Evolutionary conservation across 2,329 filamentous ascomycete genomes (phyloP), one percentile per base, ranked within the genome.

Genomic region (Zymoseptoria passerinii): DNA sequence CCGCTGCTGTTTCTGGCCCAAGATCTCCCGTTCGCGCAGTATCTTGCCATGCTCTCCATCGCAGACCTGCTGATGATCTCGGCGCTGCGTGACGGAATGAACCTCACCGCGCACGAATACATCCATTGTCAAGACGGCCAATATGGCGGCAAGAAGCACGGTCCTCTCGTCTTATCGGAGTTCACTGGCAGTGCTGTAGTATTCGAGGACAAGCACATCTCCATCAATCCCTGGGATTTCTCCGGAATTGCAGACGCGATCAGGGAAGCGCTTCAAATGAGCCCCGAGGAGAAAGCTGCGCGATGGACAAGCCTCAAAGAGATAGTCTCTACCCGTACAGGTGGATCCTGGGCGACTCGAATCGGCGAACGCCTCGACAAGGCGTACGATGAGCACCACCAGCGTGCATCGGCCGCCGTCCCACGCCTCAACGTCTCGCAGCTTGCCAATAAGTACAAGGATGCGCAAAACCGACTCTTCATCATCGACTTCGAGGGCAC

Each of bases 221-320:
- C 89, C 0, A 88, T 97, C 68, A 97, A 97, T 70, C 92, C 92
- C 0, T 97, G 92, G 92, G 90, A 96, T 71, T 96, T 96, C 72
- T 61, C 58, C 83, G 87, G 40, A 85, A 90, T 70, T 67, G 89
- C 91, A 54, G 85, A 94, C 29, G 90, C 91, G 8, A 92, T 97
- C 74, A 86, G 88, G 72, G 80, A 82, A 55, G 91, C 92, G 0
- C 77, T 97, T 18, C 88, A 92, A 64, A 95, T 96, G 86, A 77
- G 75, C 2, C 80, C 84, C 1, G 82, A 84, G 2, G 89, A 96
- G 71, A 92, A 89, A 73, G 78, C 84, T 60, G 72, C 76, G 13
- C 83, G 91, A 10, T 97, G 92, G 87, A 78, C 78, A 27, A 85
- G 85, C 60, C 78, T 97, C 50, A 84, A 89, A 68, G 75, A 84